These are phyloP conservation scores for Dovyalis caffra DNA, from an alignment of 345 rosid genomes.

Conservation along the genomic window DNA sequence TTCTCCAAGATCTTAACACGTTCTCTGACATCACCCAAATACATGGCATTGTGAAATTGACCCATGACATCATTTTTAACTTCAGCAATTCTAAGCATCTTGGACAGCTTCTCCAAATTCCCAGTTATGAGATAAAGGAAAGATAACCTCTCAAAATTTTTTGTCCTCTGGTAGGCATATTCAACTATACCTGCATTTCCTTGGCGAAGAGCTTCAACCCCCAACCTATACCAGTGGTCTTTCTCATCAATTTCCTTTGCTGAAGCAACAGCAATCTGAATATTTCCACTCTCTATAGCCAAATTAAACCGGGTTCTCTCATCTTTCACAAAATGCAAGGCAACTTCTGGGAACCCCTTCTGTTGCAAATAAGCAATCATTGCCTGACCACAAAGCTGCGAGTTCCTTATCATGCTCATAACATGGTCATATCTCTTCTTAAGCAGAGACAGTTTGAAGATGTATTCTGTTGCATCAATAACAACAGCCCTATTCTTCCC, in stretches of 20 bases:
- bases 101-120: constrained; percentile 74
- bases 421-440: constrained; percentile 84
- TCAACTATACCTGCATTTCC: constrained; percentile 92
- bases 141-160: constrained; percentile 93
- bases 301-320: constrained; percentile 90
- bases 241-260: constrained; percentile 95
- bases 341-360: constrained; percentile 98
- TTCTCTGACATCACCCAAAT: constrained; percentile 84
- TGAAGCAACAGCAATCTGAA: constrained; percentile 91
- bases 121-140: constrained; percentile 92
- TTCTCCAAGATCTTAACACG: constrained; percentile 85
- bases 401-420: constrained; percentile 92
- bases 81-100: constrained; percentile 93
- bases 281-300: constrained; percentile 96
- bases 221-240: constrained; percentile 87
- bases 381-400: constrained; percentile 96
- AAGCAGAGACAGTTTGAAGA: constrained; percentile 78
- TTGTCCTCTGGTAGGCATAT: constrained; percentile 94
- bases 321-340: constrained; percentile 94
- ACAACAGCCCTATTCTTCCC: constrained; percentile 66
- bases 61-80: constrained; percentile 95
- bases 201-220: constrained; percentile 99
- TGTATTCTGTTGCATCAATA: constrained; percentile 85
- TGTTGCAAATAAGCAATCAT: constrained; percentile 96
- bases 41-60: constrained; percentile 90